Evolutionary conservation across 345 rosid species (phyloP), one percentile per base, ranked within the genome.

Genomic region (Clarkia xantiana): DNA sequence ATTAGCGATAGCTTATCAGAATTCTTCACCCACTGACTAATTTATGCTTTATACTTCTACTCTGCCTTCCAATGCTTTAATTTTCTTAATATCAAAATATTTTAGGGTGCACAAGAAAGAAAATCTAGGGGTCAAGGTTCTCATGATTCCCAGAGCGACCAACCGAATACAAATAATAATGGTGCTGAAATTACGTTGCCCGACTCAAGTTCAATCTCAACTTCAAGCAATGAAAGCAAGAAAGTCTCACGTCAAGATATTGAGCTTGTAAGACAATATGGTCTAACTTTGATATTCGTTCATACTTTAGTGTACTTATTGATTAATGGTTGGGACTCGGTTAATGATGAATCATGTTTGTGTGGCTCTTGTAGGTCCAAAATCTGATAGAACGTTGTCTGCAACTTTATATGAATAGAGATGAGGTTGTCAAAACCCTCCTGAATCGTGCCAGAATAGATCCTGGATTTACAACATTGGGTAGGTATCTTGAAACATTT

Each of bases 191-290:
- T 76, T 56, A 80, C 82, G 25, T 56, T 72, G 51, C 86, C 79
- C 10, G 99, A 93, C 50, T 78, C 99, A 49, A 86, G 81, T 56
- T 91, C 96, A 49, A 76, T 80, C 55, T 86, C 98, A 34, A 79
- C 86, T 44, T 78, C 99, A 13, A 82, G 90, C 75, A 86, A 75
- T 70, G 94, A 93, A 46, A 59, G 74, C 60, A 75, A 78, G 68
- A 93, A 82, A 69, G 99, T 93, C 68, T 86, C 99, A 34, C 86
- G 94, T 40, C 77, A 86, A 70, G 99, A 91, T 66, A 91, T 86
- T 53, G 96, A 86, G 76, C 90, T 86, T 72, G 98, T 91, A 65
- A 53, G 72, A 15, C 18, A 49, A 15, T 51, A 40, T 47, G 11
- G 9, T 43, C 44, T 13, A 38, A 40, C 36, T 45, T 14, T 12